Evolutionary conservation across 371 early-diverging fungal genomes (phyloP), one percentile per base, ranked within the genome.

Genomic region (Choanephora cucurbitarum): DNA sequence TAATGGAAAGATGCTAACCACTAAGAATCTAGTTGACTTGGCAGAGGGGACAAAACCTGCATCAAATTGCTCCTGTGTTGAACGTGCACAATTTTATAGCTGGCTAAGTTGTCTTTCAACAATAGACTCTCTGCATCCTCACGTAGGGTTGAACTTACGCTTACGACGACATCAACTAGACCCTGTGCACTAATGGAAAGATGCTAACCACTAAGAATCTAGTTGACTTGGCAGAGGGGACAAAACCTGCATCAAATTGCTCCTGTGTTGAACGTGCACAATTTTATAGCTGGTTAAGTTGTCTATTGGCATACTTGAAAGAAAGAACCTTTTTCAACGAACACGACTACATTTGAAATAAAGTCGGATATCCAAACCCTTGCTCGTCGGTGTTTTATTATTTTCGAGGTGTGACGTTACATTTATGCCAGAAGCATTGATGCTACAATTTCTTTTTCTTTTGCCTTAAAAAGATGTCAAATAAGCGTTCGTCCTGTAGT

Each of bases 1-100:
- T 52, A 52, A 52, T 52, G 52, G 33, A 43, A 52, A 52, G 52
- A 44, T 9, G 44, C 43, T 52, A 52, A 52, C 43, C 52, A 52
- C 42, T 52, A 52, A 52, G 52, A 52, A 52, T 52, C 52, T 23
- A 52, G 42, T 42, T 52, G 31, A 52, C 41, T 52, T 52, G 52
- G 52, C 52, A 52, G 52, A 43, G 28, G 28, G 28, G 48, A 48
- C 48, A 33, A 48, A 48, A 32, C 34, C 48, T 48, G 28, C 48
- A 33, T 48, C 49, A 48, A 48, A 48, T 48, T 48, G 18, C 49
- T 48, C 33, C 49, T 48, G 34, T 48, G 49, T 48, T 48, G 49
- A 48, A 48, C 49, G 19, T 48, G 49, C 34, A 48, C 49, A 48
- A 48, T 48, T 45, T 45, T 45, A 45, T 45, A 45, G 28, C 19